These are phyloP conservation scores for Cardamine chenopodiifolia DNA, from an alignment of 345 rosid genomes.

Conservation along the genomic window DNA sequence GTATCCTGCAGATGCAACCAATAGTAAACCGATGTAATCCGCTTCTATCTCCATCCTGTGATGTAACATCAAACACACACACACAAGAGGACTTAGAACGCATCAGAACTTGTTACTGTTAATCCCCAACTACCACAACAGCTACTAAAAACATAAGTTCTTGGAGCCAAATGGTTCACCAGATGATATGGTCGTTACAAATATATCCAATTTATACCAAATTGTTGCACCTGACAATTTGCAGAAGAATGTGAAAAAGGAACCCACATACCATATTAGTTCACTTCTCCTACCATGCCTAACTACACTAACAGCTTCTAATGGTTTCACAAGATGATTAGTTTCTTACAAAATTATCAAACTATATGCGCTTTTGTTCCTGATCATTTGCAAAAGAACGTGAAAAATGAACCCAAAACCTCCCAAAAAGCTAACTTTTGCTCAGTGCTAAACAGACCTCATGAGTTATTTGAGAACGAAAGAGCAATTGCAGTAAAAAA, in stretches of 20 bases:
- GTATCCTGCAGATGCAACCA: conserved; percentile 86
- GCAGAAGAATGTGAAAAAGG: not conserved
- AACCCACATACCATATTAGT: not conserved
- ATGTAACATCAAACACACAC: conserved; percentile 28
- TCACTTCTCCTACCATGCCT: conserved; percentile 7
- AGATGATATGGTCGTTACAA: not conserved
- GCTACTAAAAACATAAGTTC: not conserved
- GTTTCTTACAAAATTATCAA: conserved; percentile 1
- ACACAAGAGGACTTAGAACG: not conserved
- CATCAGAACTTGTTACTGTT: conserved; percentile 17
- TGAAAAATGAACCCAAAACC: not conserved
- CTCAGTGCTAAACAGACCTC: not conserved
- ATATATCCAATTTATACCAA: not conserved
- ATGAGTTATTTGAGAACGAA: not conserved
- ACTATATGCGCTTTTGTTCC: not conserved
- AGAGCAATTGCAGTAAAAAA: not conserved
- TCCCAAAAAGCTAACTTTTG: not conserved
- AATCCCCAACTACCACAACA: not conserved
- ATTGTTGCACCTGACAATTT: not conserved
- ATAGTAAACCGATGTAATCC: conserved; percentile 79
- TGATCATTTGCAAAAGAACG: not conserved
- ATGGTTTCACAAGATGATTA: not conserved
- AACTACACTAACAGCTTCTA: conserved; percentile 12
- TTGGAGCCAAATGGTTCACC: conserved; percentile 3
- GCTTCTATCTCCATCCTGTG: conserved; percentile 97